Base-by-base conservation (phyloP, 495 filamentous ascomycete species). In the Hypoxylon crocopeplum region DNA sequence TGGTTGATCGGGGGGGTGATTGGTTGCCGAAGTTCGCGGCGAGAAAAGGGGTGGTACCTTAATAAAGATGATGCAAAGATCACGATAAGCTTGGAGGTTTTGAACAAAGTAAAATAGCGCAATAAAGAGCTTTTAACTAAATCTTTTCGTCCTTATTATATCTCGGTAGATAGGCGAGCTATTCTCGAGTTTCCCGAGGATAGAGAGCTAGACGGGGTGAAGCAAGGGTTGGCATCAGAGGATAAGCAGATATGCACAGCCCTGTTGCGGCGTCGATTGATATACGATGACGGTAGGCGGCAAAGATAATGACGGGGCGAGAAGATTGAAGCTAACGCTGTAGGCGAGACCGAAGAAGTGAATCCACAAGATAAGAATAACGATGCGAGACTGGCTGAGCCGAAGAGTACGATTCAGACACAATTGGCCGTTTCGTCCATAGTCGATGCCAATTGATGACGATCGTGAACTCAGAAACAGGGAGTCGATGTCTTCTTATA, bases 21-120 rank as follows among this genome's bases (percentile, higher is more conserved):
- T 55, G 55, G 61, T 13, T 39, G 48, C 34, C 48, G 49, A 29
- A 54, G 49, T 64, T 40, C 27, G 38, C 25, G 40, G 49, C 27
- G 24, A 51, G 34, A 50, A 56, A 48, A 29, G 30, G 40, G 48
- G 38, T 48, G 19, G 55, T 56, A 64, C 61, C 61, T 59, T 64
- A 55, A 59, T 64, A 20, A 59, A 64, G 50, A 36, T 48, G 55
- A 64, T 64, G 61, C 55, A 47, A n/a, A 62, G 50, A 37, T 50
- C 45, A 54, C 60, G 33, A 54, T 39, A 55, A 19, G 47, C 48
- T 54, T 58, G 34, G 58, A 47, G 15, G 21, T 36, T 22, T 36
- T 46, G 6, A n/a, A 41, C 25, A 29, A 32, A 51, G 17, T 48
- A n/a, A 47, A 22, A 50, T 37, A 56, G 24, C 16, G 50, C 38